These are phyloP conservation scores for Ricinus communis DNA, from an alignment of 345 rosid species.

Conservation along the genomic window DNA sequence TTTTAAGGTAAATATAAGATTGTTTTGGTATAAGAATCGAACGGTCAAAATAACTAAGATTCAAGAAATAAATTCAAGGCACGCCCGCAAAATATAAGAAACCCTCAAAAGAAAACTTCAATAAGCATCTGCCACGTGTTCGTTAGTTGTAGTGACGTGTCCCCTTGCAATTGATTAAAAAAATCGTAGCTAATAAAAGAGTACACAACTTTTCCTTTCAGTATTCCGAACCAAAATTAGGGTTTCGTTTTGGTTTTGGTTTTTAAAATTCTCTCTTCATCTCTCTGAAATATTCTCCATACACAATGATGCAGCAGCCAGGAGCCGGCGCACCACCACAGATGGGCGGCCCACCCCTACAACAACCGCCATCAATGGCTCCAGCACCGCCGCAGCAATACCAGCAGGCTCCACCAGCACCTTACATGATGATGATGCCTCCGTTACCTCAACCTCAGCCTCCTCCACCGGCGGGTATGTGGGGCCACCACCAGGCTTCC, in stretches of 20 bases:
- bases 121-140: not conserved
- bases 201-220: not conserved
- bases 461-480: constrained; percentile 51
- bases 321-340: constrained; percentile 46
- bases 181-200: not conserved
- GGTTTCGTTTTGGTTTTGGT: not conserved
- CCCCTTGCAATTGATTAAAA: not conserved
- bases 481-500: constrained; percentile 41
- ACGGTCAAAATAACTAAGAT: no score
- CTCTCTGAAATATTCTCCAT: not conserved
- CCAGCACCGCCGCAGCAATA: constrained; percentile 42
- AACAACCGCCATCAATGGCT: constrained; percentile 47
- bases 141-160: not conserved
- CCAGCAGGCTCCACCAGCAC: constrained; percentile 28
- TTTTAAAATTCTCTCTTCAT: not conserved
- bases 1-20: no score
- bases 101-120: not conserved
- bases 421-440: constrained; percentile 55
- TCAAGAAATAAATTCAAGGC: no score
- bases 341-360: constrained; percentile 21
- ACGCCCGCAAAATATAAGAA: no score
- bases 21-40: not conserved
- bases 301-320: constrained; percentile 66
- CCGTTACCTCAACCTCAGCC: constrained; percentile 38
- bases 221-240: not conserved